Evolutionary conservation across 345 rosid genomes (phyloP).

Genomic region (Hibiscus trionum): DNA sequence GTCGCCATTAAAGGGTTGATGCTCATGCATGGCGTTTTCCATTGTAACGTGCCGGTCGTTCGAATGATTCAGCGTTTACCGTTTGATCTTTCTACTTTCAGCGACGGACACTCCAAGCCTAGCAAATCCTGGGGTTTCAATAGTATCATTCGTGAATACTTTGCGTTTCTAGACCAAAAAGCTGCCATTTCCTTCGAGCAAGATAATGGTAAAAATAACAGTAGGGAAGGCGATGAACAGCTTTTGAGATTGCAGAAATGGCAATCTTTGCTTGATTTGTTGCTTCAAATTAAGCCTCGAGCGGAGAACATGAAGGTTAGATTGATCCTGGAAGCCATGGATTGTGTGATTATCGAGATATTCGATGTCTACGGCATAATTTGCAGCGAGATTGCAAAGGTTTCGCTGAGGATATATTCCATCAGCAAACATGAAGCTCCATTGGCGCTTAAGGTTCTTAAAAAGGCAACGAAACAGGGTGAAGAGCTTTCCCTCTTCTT

Average conservation of each 20-base stretch:
- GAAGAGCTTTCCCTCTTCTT: conserved; percentile 40
- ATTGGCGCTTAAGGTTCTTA: conserved; percentile 15
- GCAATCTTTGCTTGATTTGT: conserved; percentile 48
- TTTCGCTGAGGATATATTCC: conserved; percentile 29
- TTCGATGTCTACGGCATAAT: conserved; percentile 40
- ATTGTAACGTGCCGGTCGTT: conserved; percentile 42
- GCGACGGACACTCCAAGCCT: conserved; percentile 27
- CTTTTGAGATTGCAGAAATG: conserved; percentile 36
- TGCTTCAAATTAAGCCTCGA: conserved; percentile 53
- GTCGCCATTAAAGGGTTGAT: conserved; percentile 71
- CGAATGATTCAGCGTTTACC: conserved; percentile 50
- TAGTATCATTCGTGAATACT: conserved; percentile 50
- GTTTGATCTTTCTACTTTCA: conserved; percentile 60
- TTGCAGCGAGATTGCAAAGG: conserved; percentile 40
- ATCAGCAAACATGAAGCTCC: conserved; percentile 36
- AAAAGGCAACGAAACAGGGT: conserved; percentile 21
- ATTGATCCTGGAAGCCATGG: conserved; percentile 67
- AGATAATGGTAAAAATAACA: too few relatives aligned
- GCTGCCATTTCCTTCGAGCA: conserved; percentile 18
- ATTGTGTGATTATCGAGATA: conserved; percentile 56
- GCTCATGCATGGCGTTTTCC: conserved; percentile 72
- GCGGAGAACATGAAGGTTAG: conserved; percentile 32
- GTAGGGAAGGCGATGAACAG: conserved; percentile 15
- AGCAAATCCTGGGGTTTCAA: conserved; percentile 41
- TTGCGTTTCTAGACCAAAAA: conserved; percentile 53